These are phyloP conservation scores for Phyllosticta citriasiana DNA, from an alignment of 2,329 filamentous ascomycete species.

Conservation along the genomic window DNA sequence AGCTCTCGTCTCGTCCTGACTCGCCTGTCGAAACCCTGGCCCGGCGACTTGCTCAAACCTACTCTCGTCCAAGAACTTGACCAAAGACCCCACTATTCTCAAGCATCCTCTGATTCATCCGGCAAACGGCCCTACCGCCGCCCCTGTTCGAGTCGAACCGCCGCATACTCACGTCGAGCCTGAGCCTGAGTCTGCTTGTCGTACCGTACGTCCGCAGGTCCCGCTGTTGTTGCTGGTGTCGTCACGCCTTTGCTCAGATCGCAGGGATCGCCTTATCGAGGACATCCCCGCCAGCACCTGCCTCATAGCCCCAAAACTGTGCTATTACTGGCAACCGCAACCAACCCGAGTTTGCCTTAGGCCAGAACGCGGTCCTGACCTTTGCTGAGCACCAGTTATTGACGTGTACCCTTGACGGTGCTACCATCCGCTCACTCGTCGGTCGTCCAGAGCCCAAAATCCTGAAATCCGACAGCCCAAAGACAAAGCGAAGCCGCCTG, in stretches of 20 bases:
- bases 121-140: constrained; percentile 5
- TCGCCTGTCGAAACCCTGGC: not conserved
- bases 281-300: constrained; percentile 2
- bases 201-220: not conserved
- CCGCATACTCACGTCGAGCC: not conserved
- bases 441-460: not conserved
- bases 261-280: constrained; percentile 8
- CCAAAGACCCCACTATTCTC: constrained; percentile 6
- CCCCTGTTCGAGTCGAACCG: not conserved
- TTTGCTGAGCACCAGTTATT: constrained; percentile 4
- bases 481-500: constrained; percentile 9
- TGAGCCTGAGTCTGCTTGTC: not conserved
- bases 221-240: not conserved
- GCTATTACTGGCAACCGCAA: constrained; percentile 2
- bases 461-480: not conserved
- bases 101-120: constrained; percentile 4
- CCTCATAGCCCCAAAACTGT: constrained; percentile 7
- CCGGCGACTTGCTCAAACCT: not conserved
- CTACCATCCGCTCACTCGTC: constrained; percentile 2
- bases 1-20: too few relatives aligned
- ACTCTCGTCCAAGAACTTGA: not conserved
- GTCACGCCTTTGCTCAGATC: constrained; percentile 3
- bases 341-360: constrained; percentile 19
- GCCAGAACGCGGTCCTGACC: constrained; percentile 16
- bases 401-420: constrained; percentile 9